These are phyloP conservation scores for Metarhizium album DNA, from an alignment of 2,329 filamentous ascomycete genomes.

Conservation along the genomic window DNA sequence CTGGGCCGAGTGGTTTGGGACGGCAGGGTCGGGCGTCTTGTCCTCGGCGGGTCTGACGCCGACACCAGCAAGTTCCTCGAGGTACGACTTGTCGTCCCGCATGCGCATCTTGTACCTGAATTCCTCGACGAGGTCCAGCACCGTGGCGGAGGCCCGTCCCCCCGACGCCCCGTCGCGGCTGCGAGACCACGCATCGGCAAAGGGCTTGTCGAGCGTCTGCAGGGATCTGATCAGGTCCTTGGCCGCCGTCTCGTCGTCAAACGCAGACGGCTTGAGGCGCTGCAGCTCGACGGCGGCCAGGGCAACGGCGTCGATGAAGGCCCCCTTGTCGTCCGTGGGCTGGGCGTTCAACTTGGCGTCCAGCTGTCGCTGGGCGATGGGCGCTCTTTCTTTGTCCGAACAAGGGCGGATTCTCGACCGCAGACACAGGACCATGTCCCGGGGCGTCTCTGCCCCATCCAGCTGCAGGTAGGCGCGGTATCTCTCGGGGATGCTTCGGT, in stretches of 20 bases:
- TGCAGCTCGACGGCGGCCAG: conserved; percentile 5
- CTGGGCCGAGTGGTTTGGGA: neutral
- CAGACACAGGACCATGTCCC: conserved; percentile 6
- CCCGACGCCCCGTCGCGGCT: neutral
- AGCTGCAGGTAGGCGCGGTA: conserved; percentile 6
- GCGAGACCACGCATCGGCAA: neutral
- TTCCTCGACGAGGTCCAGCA: conserved; percentile 8
- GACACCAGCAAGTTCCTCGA: neutral
- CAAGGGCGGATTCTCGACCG: neutral
- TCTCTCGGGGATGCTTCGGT: conserved; percentile 3
- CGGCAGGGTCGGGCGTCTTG: neutral
- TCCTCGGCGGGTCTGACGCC: neutral
- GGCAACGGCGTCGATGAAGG: conserved; percentile 5
- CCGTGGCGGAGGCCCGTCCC: neutral
- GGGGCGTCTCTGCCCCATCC: conserved; percentile 6
- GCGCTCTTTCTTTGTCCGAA: neutral
- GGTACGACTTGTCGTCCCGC: neutral
- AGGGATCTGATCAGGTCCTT: conserved; percentile 1
- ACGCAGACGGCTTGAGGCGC: neutral
- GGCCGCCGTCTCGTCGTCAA: conserved; percentile 4
- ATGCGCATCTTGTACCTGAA: conserved; percentile 5
- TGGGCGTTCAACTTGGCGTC: conserved; percentile 2
- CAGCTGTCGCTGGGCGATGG: neutral
- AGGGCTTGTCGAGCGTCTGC: conserved; percentile 4
- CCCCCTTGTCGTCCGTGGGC: conserved; percentile 4